A percentile compares a stretch with the other conserved stretches of the same genome.
phyloP scores from a whole-genome alignment of 768 basidiomycete species.

The Rhodosporidiobolus odoratus region DNA sequence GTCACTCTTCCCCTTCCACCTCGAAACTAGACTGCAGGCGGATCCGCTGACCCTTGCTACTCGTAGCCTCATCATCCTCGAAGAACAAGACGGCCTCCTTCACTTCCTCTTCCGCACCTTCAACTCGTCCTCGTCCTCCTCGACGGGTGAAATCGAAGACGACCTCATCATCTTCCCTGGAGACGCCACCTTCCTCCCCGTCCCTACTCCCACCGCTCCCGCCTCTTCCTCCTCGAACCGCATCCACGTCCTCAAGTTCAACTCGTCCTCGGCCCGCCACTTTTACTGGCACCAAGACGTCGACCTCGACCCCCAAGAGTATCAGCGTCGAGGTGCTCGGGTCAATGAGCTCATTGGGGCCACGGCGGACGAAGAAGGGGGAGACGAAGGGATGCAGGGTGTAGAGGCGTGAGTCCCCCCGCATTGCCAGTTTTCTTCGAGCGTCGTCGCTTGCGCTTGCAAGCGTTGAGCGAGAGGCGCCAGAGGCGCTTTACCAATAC shows the following conservation, averaged over 20 bases:
- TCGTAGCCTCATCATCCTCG: constrained; percentile 31
- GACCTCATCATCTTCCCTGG: constrained; percentile 42
- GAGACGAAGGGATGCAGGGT: constrained; percentile 14
- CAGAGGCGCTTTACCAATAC: neutral
- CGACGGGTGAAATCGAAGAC: constrained; percentile 16
- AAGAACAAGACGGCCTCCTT: constrained; percentile 41
- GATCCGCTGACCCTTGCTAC: neutral
- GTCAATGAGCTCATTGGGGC: constrained; percentile 41
- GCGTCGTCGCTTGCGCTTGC: neutral
- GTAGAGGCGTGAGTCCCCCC: constrained; percentile 26
- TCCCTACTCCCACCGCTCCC: neutral
- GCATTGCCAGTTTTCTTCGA: neutral
- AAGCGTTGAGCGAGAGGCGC: neutral
- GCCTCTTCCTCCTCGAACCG: constrained; percentile 10
- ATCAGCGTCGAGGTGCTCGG: neutral
- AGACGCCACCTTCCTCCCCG: constrained; percentile 38
- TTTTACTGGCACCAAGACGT: constrained; percentile 42
- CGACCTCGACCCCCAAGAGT: constrained; percentile 10
- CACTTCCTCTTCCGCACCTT: constrained; percentile 38
- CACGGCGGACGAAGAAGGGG: neutral
- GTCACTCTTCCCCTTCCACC: neutral
- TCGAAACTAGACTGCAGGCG: neutral
- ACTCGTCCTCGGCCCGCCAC: constrained; percentile 34
- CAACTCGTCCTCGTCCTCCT: neutral
- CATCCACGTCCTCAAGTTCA: constrained; percentile 41